phyloP scores from a whole-genome alignment of 2,329 filamentous ascomycete species.

The Xylariaceae sp. region DNA sequence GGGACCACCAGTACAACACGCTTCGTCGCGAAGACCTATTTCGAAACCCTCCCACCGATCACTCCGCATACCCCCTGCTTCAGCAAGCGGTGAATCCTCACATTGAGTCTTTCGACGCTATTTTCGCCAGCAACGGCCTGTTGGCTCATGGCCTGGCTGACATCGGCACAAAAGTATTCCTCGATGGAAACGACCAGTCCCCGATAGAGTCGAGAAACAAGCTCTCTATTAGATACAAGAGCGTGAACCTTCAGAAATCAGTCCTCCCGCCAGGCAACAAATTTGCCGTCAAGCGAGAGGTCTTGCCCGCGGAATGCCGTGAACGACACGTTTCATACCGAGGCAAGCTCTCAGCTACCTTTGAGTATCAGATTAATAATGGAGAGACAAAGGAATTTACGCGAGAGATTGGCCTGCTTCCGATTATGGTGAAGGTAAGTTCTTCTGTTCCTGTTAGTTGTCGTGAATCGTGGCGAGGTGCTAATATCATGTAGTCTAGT shows the following conservation, averaged over 20 bases:
- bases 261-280: constrained; percentile 78
- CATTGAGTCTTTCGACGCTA: constrained; percentile 89
- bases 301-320: constrained; percentile 87
- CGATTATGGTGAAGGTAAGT: constrained; percentile 84
- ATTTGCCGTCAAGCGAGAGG: constrained; percentile 69
- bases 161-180: constrained; percentile 81
- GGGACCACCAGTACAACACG: constrained; percentile 83
- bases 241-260: constrained; percentile 78
- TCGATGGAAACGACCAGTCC: constrained; percentile 71
- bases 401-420: constrained; percentile 81
- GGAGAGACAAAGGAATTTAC: constrained; percentile 77
- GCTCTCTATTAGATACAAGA: constrained; percentile 71
- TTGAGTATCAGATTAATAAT: constrained; percentile 84
- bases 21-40: constrained; percentile 84
- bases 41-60: constrained; percentile 78
- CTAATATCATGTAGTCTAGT: constrained; percentile 58
- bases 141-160: constrained; percentile 74
- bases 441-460: background rate
- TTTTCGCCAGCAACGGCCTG: constrained; percentile 69
- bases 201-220: constrained; percentile 61
- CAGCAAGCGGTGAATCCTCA: constrained; percentile 85
- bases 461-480: background rate
- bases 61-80: constrained; percentile 80
- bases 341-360: constrained; percentile 73
- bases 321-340: constrained; percentile 90